Base-by-base conservation (phyloP, 352 stramenopile species). In the Globisporangium lucens region DNA sequence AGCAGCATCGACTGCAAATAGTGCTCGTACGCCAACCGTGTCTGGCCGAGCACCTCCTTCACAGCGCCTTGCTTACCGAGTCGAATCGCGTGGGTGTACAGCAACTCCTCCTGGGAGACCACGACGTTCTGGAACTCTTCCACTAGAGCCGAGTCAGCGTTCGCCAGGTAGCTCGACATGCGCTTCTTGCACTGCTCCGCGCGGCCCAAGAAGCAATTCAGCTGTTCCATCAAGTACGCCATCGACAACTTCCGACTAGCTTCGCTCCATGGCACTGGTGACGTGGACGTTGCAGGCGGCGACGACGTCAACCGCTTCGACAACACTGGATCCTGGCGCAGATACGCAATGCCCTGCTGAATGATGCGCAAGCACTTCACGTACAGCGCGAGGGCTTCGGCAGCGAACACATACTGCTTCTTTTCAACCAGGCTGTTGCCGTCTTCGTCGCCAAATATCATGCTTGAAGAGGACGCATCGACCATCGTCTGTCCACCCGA, bases 341-440 rank as follows among this genome's bases (percentile, higher is more conserved):
- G 69, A 57, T 90, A 88, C 13, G 83, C 27, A 36, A 89, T 74
- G 10, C 80, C 81, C 29, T 89, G 78, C 68, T 89, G 79, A 27
- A 91, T 74, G 27, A 91, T 74, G 12, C 78, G 76, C 63, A 91
- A 75, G 49, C 83, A 91, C 72, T 87, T 89, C 13, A 91, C 73
- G 65, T 91, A 91, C 12, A 91, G 51, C 20, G 75, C 73, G n/a
- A 91, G 67, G 12, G 79, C 81, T 69, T 91, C 80, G 1, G 75
- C 83, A 60, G 83, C 80, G 36, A 68, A 88, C 36, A 87, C 72
- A 64, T 87, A 90, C 56, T 87, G 78, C 43, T 83, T 78, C 63
- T 85, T 78, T 38, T 75, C 65, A 15, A 74, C n/a, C n/a, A 71
- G 33, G 30, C 67, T 67, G 27, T 64, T 70, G 30, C 63, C 61